Conservation (phyloP, 176 grass and related monocot species). For the Chrysopogon serrulatus region DNA sequence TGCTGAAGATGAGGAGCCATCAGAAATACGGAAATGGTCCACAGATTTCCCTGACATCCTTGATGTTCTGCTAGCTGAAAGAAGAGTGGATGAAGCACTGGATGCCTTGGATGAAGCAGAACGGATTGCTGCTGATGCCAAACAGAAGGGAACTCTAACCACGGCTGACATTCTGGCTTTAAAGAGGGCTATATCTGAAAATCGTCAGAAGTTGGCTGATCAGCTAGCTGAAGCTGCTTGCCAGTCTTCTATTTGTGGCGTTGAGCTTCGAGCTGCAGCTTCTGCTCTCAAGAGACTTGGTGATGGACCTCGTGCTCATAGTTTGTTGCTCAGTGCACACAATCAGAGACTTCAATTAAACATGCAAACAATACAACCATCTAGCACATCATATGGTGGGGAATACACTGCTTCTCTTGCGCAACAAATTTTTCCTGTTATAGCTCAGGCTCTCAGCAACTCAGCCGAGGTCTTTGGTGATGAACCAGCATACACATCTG, state of each 20-base stretch:
- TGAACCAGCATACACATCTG: slow-evolving; percentile 68
- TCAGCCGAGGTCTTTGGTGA: slow-evolving; percentile 84
- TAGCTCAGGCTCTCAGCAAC: slow-evolving; percentile 76
- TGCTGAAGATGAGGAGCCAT: slow-evolving; percentile 66
- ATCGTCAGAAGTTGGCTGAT: slow-evolving; percentile 72
- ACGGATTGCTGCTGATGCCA: slow-evolving; percentile 46
- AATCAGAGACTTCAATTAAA: slow-evolving; percentile 83
- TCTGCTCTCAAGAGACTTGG: slow-evolving; percentile 92
- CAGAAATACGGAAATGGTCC: slow-evolving; percentile 71
- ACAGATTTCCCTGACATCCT: slow-evolving; percentile 76
- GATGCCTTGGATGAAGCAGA: slow-evolving; percentile 89
- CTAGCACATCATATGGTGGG: slow-evolving; percentile 66
- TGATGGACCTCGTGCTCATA: slow-evolving; percentile 86
- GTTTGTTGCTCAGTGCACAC: slow-evolving; percentile 76
- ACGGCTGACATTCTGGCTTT: slow-evolving; percentile 49
- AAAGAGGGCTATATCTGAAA: slow-evolving; percentile 53
- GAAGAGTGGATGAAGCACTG: slow-evolving; percentile 85
- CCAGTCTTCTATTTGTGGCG: slow-evolving; percentile 68
- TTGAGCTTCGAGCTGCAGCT: slow-evolving; percentile 78
- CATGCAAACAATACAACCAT: slow-evolving; percentile 77
- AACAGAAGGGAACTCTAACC: slow-evolving; percentile 43
- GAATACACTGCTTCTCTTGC: slow-evolving; percentile 78
- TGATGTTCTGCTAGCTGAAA: slow-evolving; percentile 77
- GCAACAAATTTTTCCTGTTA: slow-evolving; percentile 81
- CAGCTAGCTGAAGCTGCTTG: slow-evolving; percentile 90